These are phyloP conservation scores for Avena insularis DNA, from an alignment of 176 grass and related monocot genomes.

Conservation along the genomic window DNA sequence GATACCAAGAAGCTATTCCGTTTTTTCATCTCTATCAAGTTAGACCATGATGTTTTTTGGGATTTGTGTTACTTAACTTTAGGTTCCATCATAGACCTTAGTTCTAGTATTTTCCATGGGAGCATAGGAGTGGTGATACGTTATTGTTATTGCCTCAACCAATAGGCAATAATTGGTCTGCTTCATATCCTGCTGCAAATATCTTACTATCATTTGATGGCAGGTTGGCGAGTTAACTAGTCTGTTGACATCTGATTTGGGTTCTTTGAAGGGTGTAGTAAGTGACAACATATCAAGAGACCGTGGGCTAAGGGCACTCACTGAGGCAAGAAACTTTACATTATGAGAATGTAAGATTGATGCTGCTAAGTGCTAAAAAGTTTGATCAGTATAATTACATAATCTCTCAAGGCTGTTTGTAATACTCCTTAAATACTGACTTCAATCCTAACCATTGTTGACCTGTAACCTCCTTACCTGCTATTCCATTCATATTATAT, in stretches of 20 bases:
- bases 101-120: slow-evolving; percentile 9
- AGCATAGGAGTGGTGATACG: background rate
- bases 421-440: slow-evolving; percentile 10
- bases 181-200: slow-evolving; percentile 22
- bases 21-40: slow-evolving; percentile 1
- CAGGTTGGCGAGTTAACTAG: slow-evolving; percentile 98
- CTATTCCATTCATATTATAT: slow-evolving; percentile 36
- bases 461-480: slow-evolving; percentile 2
- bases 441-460: background rate
- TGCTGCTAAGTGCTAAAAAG: slow-evolving; percentile 49
- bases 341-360: slow-evolving; percentile 65
- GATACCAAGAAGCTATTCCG: background rate
- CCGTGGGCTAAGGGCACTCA: slow-evolving; percentile 90
- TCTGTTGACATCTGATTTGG: slow-evolving; percentile 95
- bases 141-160: slow-evolving; percentile 16
- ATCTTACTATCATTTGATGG: slow-evolving; percentile 29
- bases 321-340: slow-evolving; percentile 91
- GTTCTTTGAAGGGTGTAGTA: slow-evolving; percentile 82
- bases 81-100: background rate
- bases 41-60: slow-evolving; percentile 10
- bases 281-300: slow-evolving; percentile 98
- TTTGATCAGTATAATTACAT: slow-evolving; percentile 49
- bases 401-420: slow-evolving; percentile 37
- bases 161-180: slow-evolving; percentile 11
- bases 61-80: slow-evolving; percentile 8